Evolutionary conservation across 2,329 filamentous ascomycete species (phyloP), one percentile per base, ranked within the genome.

Genomic region (Nannizziopsis barbatae): DNA sequence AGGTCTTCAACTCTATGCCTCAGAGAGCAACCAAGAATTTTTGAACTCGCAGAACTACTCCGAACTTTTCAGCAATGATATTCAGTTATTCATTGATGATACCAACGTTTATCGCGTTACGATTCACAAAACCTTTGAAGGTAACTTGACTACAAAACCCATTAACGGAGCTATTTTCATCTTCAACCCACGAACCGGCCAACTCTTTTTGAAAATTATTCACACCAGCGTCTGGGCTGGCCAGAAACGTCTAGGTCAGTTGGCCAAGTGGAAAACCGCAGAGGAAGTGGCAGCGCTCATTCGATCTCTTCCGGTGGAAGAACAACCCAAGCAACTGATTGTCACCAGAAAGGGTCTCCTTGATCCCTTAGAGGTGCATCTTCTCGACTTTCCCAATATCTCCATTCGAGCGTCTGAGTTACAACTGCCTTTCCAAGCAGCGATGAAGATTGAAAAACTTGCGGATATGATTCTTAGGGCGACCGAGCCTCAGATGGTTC

Each of bases 131-230:
- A 98, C 92, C 0, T 98, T 98, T 54, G 92, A 98, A 68, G 92
- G 92, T 59, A 98, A 98, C 64, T 74, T 98, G 78, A 98, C 92
- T 0, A 98, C 92, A 1, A 98, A 98, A 70, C 92, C 92, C 2
- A 98, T 98, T 75, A 98, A 98, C 65, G 92, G 92, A 64, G 92
- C 93, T 40, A 96, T 98, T 65, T 98, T 98, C 74, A 98, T 98
- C 63, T 96, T 98, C 79, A 98, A 98, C 65, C 92, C 93, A n/a
- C 81, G 90, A 50, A 98, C 92, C 45, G 92, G 92, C 44, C 92
- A 98, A 62, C 71, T 98, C 35, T 98, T 98, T 80, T 70, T 98
- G 63, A 98, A 98, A 76, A 96, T 98, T 59, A 98, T 98, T 57
- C 93, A 98, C 69, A 98, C 92, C 1, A 95, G 89, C 62, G 93